A percentile compares a stretch with the other conserved stretches of the same genome.
These are phyloP conservation scores for Rhodotorula taiwanensis DNA, from an alignment of 768 basidiomycete species.

Conservation along the genomic window DNA sequence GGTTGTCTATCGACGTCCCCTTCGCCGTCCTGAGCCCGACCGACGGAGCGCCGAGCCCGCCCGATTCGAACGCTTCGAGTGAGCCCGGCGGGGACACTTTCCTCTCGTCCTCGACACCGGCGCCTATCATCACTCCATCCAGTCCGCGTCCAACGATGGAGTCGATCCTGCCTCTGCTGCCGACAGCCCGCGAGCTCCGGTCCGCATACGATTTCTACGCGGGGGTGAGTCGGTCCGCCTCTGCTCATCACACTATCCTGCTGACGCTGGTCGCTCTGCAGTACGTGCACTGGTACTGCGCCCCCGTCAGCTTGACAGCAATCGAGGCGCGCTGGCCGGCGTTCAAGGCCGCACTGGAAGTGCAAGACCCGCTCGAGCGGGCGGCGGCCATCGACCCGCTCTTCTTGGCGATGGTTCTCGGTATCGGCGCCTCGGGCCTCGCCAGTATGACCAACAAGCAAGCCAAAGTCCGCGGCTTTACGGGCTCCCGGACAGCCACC, in stretches of 20 bases:
- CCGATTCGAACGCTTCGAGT: background rate
- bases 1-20: background rate
- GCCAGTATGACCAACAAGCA: slow-evolving; percentile 17
- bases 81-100: too few relatives aligned
- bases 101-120: background rate
- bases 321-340: background rate
- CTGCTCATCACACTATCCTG: too few relatives aligned
- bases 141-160: background rate
- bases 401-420: slow-evolving; percentile 6
- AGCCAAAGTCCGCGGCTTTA: background rate
- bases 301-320: background rate
- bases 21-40: slow-evolving; percentile 10
- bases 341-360: background rate
- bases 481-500: background rate
- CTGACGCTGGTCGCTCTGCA: too few relatives aligned
- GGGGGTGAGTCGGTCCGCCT: too few relatives aligned
- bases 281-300: slow-evolving; percentile 2
- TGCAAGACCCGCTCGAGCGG: background rate
- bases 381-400: slow-evolving; percentile 7
- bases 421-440: slow-evolving; percentile 12
- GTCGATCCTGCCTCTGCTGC: slow-evolving; percentile 11
- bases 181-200: background rate
- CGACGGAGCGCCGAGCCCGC: background rate
- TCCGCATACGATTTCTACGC: slow-evolving; percentile 5
- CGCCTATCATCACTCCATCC: background rate